Evolutionary conservation across 257 asterid genomes (phyloP), one percentile per base, ranked within the genome.

Genomic region (Ajuga chamaepitys): DNA sequence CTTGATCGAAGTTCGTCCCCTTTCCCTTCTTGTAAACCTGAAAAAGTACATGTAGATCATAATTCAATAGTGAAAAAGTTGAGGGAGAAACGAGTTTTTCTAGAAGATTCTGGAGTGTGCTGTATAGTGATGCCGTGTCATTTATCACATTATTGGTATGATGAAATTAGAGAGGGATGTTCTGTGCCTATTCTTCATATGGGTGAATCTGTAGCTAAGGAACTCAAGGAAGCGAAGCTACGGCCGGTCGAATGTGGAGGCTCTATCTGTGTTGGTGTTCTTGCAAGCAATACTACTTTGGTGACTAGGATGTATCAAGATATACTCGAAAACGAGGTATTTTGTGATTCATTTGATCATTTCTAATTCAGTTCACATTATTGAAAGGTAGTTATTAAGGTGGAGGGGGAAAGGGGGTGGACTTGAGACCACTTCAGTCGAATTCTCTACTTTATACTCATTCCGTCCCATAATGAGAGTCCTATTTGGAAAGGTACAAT

Each of bases 81-180:
- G 13, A 77, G 84, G 88, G 32, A 50, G 1, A 84, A 84, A 53
- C 72, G 88, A 30, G 71, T 8, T 20, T 72, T 78, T 75, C 84
- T 91, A 34, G 96, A 88, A 80, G 77, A 79, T 4, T 64, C 82
- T 22, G 96, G 93, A 32, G 96, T 77, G 14, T 44, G 76, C 46
- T 86, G 91, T 70, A 77, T 84, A 40, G 94, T 75, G 68, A 86
- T 86, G 86, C 94, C 97, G 28, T 84, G 96, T 55, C 82, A 91
- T 73, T 10, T 80, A 35, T 76, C 83, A 10, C 88, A 91, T 64
- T 71, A 70, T 37, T 91, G 93, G 95, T 60, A 86, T 32, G 86
- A 80, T 40, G 89, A 86, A 69, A 72, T 84, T 42, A 59, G 68
- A 17, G 83, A 81, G 21, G 94, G 93, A 38, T 82, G 91, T 72